phyloP scores from a whole-genome alignment of 192 early-diverging fungal species.

The Rhizophagus sp. region DNA sequence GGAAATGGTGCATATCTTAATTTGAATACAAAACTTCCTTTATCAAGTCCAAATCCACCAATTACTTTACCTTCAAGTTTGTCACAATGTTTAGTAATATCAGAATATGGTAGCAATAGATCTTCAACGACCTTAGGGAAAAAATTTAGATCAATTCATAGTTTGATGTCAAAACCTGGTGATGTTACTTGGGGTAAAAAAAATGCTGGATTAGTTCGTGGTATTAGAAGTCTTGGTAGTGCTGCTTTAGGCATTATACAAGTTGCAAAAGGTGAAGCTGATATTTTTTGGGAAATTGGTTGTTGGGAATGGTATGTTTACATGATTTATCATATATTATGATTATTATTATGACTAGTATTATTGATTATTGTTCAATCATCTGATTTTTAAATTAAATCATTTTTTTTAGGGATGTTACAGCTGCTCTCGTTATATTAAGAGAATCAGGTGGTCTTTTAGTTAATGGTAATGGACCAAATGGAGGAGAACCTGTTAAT shows the following conservation, averaged over 20 bases:
- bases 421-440: constrained; percentile 83
- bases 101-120: constrained; percentile 85
- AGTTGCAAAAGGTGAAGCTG: constrained; percentile 79
- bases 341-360: neutral
- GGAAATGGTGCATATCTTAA: constrained; percentile 70
- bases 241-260: constrained; percentile 78
- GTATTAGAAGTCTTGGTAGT: constrained; percentile 75
- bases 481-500: constrained; percentile 35
- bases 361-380: neutral
- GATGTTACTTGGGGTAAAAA: constrained; percentile 33
- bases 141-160: constrained; percentile 68
- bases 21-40: constrained; percentile 56
- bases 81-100: constrained; percentile 68
- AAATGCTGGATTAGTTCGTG: constrained; percentile 59
- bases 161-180: constrained; percentile 59
- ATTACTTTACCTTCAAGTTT: constrained; percentile 60
- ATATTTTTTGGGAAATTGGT: constrained; percentile 93
- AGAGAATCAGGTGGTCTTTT: constrained; percentile 83
- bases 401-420: constrained; percentile 75
- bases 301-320: constrained; percentile 58
- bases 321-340: no score
- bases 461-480: constrained; percentile 52
- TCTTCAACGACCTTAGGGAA: constrained; percentile 55
- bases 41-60: constrained; percentile 52
- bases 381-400: neutral